Evolutionary conservation across 345 rosid genomes (phyloP).

Genomic region (Euphorbia lathyris): DNA sequence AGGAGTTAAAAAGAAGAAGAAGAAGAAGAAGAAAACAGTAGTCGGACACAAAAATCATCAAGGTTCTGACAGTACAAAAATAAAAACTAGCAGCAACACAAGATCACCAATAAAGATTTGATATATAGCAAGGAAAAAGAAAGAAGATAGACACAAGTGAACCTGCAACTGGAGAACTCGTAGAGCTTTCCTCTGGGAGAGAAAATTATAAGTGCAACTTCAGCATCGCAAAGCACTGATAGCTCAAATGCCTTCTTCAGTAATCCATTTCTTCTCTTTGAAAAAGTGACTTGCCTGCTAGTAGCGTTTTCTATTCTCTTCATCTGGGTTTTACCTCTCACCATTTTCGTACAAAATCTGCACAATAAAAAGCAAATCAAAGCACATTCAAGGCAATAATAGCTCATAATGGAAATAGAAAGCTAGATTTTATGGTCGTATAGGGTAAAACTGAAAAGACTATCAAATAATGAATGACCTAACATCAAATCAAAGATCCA

Average conservation of each 20-base stretch:
- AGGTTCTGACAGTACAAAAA: slow-evolving; percentile 4
- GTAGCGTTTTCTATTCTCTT: slow-evolving; percentile 84
- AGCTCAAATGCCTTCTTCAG: slow-evolving; percentile 82
- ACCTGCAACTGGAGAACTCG: slow-evolving; percentile 76
- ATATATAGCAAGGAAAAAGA: slow-evolving; percentile 5
- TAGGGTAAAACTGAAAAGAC: background rate
- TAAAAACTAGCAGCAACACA: slow-evolving; percentile 10
- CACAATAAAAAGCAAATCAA: background rate
- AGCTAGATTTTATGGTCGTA: slow-evolving; percentile 7
- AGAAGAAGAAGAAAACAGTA: background rate
- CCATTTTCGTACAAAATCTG: slow-evolving; percentile 37
- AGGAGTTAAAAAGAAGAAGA: too few relatives aligned
- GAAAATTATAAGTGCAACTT: slow-evolving; percentile 79
- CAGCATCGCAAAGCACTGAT: slow-evolving; percentile 84
- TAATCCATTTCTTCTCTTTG: slow-evolving; percentile 78
- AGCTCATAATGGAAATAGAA: slow-evolving; percentile 5
- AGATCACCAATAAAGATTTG: slow-evolving; percentile 13
- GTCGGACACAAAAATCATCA: slow-evolving; percentile 9
- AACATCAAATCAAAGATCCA: slow-evolving; percentile 8
- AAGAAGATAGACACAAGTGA: slow-evolving; percentile 11
- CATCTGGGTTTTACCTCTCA: slow-evolving; percentile 86
- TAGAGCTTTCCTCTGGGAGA: slow-evolving; percentile 79
- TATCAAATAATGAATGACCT: background rate
- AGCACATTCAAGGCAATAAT: background rate
- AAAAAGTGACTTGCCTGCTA: slow-evolving; percentile 89